Evolutionary conservation across 2,329 filamentous ascomycete genomes (phyloP).

Genomic region (Ophiostoma triangulosporum): DNA sequence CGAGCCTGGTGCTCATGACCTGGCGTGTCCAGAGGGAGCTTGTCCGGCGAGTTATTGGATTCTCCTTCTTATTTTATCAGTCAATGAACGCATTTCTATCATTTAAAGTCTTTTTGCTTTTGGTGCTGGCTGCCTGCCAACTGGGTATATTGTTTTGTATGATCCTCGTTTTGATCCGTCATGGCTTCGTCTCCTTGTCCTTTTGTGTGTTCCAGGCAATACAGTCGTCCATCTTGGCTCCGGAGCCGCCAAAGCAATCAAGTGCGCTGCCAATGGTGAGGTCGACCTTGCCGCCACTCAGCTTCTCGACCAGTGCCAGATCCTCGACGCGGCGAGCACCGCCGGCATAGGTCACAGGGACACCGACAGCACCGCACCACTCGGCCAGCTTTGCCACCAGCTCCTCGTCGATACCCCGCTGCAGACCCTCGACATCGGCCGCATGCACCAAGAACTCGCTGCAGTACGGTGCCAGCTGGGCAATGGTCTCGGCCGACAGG

Average conservation of each 20-base stretch:
- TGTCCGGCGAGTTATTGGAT: conserved; percentile 9
- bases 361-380: conserved; percentile 60
- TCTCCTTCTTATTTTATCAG: conserved; percentile 9
- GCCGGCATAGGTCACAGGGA: conserved; percentile 86
- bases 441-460: conserved; percentile 96
- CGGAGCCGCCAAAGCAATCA: conserved; percentile 85
- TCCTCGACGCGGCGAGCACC: conserved; percentile 77
- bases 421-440: conserved; percentile 89
- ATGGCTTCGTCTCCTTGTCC: conserved; percentile 22
- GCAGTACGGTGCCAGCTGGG: conserved; percentile 74
- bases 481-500: conserved; percentile 63
- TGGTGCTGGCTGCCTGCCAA: background rate
- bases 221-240: conserved; percentile 80
- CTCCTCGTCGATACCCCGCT: conserved; percentile 77
- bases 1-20: conserved; percentile 11
- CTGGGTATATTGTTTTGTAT: background rate
- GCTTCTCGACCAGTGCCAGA: conserved; percentile 62
- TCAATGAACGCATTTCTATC: background rate
- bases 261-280: conserved; percentile 92
- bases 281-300: conserved; percentile 74
- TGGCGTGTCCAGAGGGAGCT: background rate
- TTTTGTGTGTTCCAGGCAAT: conserved; percentile 61
- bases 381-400: conserved; percentile 62
- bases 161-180: background rate
- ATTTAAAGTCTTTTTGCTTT: background rate